Evolutionary conservation across 768 basidiomycete species (phyloP).

Genomic region (Cystobasidium tubakii): DNA sequence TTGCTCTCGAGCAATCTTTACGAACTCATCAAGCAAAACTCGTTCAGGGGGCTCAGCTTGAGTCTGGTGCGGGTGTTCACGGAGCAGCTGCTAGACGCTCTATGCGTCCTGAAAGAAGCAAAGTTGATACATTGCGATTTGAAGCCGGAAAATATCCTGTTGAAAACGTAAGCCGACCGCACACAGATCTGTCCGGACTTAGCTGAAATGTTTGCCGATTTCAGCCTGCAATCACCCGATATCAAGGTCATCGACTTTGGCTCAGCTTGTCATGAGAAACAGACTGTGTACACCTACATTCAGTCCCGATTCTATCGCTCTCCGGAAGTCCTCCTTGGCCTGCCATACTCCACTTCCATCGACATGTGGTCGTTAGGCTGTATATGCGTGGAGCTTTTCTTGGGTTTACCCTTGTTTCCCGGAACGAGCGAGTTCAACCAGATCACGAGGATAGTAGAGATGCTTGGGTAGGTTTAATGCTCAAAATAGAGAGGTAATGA

Average conservation of each 20-base stretch:
- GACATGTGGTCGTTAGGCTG: constrained; percentile 99
- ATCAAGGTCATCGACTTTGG: constrained; percentile 99
- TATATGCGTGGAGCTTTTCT: constrained; percentile 95
- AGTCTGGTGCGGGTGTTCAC: constrained; percentile 98
- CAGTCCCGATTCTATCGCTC: constrained; percentile 98
- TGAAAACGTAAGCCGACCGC: constrained; percentile 81
- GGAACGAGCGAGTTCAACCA: constrained; percentile 99
- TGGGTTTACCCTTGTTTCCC: constrained; percentile 91
- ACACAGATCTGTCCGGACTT: too few relatives aligned
- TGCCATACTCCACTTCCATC: constrained; percentile 88
- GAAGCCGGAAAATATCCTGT: constrained; percentile 95
- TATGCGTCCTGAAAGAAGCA: constrained; percentile 89
- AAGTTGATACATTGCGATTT: constrained; percentile 96
- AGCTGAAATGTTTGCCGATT: too few relatives aligned
- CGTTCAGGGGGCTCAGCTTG: constrained; percentile 92
- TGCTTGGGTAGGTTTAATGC: constrained; percentile 81
- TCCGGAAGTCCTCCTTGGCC: constrained; percentile 89
- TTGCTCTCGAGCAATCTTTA: constrained; percentile 93
- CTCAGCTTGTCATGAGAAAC: constrained; percentile 94
- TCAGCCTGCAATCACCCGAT: constrained; percentile 86
- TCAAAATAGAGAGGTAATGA: not conserved
- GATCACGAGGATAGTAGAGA: constrained; percentile 89
- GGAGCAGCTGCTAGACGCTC: constrained; percentile 82
- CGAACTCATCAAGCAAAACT: constrained; percentile 99
- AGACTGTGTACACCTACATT: constrained; percentile 99